Conservation (phyloP, 2,329 filamentous ascomycete genomes). For the Pyricularia pennisetigena region DNA sequence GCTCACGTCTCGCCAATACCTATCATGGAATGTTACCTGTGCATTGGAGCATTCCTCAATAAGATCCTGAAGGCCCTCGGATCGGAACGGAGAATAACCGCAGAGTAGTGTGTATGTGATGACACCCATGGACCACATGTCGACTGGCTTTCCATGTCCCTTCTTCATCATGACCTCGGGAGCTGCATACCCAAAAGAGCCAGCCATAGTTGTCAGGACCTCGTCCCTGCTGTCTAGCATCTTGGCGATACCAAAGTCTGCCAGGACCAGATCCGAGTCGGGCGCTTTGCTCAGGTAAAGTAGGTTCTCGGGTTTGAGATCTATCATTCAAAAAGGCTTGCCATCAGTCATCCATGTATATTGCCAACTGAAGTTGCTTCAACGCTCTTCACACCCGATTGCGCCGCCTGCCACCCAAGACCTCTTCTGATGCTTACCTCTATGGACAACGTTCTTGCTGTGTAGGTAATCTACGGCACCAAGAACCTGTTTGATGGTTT, state of each 20-base stretch:
- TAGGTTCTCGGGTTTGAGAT: slow-evolving; percentile 96
- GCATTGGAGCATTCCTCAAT: slow-evolving; percentile 87
- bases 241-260: slow-evolving; percentile 98
- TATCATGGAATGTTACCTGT: slow-evolving; percentile 86
- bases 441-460: slow-evolving; percentile 87
- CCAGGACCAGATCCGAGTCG: slow-evolving; percentile 80
- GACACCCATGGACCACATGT: slow-evolving; percentile 99
- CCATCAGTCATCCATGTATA: slow-evolving; percentile 7
- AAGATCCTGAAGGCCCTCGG: slow-evolving; percentile 83
- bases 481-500: slow-evolving; percentile 90
- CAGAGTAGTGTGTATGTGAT: slow-evolving; percentile 98
- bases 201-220: slow-evolving; percentile 95
- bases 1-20: slow-evolving; percentile 98
- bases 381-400: neutral
- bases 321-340: slow-evolving; percentile 31
- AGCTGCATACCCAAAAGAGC: slow-evolving; percentile 94
- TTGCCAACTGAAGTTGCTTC: neutral
- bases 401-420: neutral
- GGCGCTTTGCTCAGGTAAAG: slow-evolving; percentile 75
- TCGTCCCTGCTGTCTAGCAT: slow-evolving; percentile 88
- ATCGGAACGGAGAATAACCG: slow-evolving; percentile 95
- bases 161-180: slow-evolving; percentile 98
- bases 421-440: slow-evolving; percentile 47
- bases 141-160: slow-evolving; percentile 94
- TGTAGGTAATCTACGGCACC: slow-evolving; percentile 92